These are phyloP conservation scores for Pouteria campechiana DNA, from an alignment of 179 eudicot genomes.

Conservation along the genomic window DNA sequence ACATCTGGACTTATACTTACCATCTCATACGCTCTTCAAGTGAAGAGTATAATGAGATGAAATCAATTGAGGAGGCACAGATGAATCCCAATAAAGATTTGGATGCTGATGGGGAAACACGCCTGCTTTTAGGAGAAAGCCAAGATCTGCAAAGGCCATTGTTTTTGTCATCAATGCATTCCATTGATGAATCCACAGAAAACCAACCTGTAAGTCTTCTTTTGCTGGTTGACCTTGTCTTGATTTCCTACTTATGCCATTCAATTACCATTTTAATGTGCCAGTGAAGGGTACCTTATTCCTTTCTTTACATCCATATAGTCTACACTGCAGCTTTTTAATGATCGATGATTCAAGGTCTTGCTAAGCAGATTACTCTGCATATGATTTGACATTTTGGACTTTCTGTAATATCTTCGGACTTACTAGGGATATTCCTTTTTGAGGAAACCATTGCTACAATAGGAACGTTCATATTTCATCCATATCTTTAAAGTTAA, in stretches of 20 bases:
- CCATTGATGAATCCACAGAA: constrained; percentile 14
- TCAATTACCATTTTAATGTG: too few relatives aligned
- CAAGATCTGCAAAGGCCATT: constrained; percentile 15
- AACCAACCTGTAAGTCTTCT: constrained; percentile 22
- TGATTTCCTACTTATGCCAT: not conserved
- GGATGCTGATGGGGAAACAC: constrained; percentile 37
- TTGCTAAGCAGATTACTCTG: not conserved
- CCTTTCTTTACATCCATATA: not conserved
- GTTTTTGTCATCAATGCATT: constrained; percentile 7
- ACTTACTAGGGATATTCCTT: too few relatives aligned
- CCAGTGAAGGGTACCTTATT: too few relatives aligned
- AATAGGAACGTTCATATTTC: too few relatives aligned
- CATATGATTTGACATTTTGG: too few relatives aligned
- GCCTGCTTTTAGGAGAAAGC: constrained; percentile 33
- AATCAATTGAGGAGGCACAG: constrained; percentile 18
- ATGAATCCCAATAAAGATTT: constrained; percentile 51
- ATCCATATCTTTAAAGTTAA: too few relatives aligned
- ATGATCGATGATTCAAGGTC: constrained; percentile 8
- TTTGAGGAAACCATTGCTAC: too few relatives aligned
- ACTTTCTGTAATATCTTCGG: too few relatives aligned
- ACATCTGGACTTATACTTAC: constrained; percentile 79
- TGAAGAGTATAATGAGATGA: constrained; percentile 18
- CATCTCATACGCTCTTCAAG: constrained; percentile 54
- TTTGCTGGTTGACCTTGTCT: constrained; percentile 3
- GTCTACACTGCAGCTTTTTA: constrained; percentile 7